These are phyloP conservation scores for Cocos nucifera DNA, from an alignment of 176 grass and related monocot species.

Conservation along the genomic window DNA sequence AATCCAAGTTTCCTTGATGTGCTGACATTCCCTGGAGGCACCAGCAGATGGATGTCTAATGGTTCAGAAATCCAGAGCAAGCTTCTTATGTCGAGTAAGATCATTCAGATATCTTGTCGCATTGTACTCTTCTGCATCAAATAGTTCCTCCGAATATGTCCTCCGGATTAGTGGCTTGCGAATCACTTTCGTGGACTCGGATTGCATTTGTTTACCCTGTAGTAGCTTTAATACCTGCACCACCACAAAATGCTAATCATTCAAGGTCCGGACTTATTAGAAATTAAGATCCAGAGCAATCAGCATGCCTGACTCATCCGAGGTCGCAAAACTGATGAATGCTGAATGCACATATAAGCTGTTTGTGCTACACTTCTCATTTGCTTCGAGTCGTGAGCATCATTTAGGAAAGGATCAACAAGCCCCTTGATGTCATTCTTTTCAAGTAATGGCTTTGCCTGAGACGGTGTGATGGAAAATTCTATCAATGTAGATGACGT, in stretches of 20 bases:
- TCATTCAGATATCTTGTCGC: constrained; percentile 22
- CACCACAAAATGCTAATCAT: too few relatives aligned
- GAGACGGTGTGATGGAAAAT: not conserved
- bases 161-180: not conserved
- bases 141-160: constrained; percentile 1
- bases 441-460: constrained; percentile 43
- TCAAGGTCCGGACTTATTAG: too few relatives aligned
- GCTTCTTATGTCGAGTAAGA: constrained; percentile 38
- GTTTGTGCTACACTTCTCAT: constrained; percentile 21
- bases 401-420: constrained; percentile 42
- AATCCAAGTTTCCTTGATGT: too few relatives aligned
- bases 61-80: constrained; percentile 37
- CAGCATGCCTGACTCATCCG: constrained; percentile 45
- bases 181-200: not conserved
- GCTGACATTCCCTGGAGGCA: too few relatives aligned
- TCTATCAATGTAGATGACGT: too few relatives aligned
- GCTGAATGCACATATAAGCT: constrained; percentile 39
- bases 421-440: constrained; percentile 26
- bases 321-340: constrained; percentile 35
- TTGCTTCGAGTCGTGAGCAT: constrained; percentile 38
- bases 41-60: too few relatives aligned
- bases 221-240: constrained; percentile 37
- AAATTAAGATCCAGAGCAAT: too few relatives aligned
- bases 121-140: constrained; percentile 29
- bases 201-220: not conserved